Evolutionary conservation across 176 grass and related monocot species (phyloP).

Genomic region (Musa schizocarpa): DNA sequence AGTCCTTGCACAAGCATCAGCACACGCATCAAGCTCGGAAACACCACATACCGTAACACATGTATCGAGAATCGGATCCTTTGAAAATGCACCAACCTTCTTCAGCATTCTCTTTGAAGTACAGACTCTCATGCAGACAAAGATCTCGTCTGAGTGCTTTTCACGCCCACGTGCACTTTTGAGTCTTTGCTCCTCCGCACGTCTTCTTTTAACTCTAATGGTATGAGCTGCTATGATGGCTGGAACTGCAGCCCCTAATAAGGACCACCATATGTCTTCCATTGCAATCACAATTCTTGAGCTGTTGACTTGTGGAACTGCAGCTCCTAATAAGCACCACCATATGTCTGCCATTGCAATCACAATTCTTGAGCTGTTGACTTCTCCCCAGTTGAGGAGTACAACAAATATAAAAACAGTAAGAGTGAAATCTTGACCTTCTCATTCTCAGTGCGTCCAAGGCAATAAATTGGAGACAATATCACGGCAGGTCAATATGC

Average conservation of each 20-base stretch:
- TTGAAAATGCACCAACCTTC: conserved; percentile 1
- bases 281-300: neutral
- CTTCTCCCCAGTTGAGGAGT: too few species aligned
- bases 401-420: too few species aligned
- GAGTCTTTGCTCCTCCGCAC: neutral
- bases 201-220: neutral
- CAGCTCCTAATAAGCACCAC: neutral
- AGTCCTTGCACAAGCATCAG: neutral
- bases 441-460: too few species aligned
- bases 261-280: neutral
- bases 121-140: neutral
- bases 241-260: neutral
- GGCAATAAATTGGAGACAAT: too few species aligned
- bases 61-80: neutral
- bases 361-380: neutral
- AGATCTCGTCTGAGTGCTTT: neutral
- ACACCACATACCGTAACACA: neutral
- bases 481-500: too few species aligned
- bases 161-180: neutral
- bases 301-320: neutral
- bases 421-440: too few species aligned
- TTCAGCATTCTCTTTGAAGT: conserved; percentile 9
- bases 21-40: neutral
- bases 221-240: neutral
- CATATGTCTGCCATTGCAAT: neutral